Percentiles rank a stretch among this genome's conserved stretches.
Conservation (phyloP, 148 eudicot species). For the Chenopodium formosanum region DNA sequence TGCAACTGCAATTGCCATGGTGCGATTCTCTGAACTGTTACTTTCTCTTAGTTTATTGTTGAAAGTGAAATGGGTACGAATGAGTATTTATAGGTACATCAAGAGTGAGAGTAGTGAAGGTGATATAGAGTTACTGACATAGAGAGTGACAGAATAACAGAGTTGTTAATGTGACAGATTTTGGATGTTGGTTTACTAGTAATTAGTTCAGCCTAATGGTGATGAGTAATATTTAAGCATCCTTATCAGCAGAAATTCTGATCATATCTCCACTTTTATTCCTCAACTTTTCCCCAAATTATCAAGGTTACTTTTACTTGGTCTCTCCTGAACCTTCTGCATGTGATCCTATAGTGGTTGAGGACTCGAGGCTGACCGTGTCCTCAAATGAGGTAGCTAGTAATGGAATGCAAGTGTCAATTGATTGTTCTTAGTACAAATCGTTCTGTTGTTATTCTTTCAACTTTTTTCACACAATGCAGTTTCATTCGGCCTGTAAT, state of each 20-base stretch:
- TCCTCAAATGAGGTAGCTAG: neutral
- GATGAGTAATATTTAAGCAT: conserved; percentile 51
- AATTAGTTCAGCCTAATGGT: conserved; percentile 46
- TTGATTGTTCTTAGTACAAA: neutral
- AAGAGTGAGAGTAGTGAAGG: neutral
- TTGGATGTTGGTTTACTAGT: conserved; percentile 30
- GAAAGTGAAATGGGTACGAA: neutral
- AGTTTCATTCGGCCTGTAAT: neutral
- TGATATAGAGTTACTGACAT: neutral
- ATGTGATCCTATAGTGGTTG: conserved; percentile 4
- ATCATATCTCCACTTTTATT: conserved; percentile 8
- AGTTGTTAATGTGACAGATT: conserved; percentile 28
- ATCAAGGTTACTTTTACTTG: neutral
- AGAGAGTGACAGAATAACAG: conserved; percentile 21
- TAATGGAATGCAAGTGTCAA: neutral
- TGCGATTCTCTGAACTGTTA: neutral
- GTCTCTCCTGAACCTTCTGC: conserved; percentile 7
- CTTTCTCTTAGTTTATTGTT: conserved; percentile 16
- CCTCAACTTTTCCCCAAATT: neutral
- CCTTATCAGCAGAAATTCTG: conserved; percentile 16
- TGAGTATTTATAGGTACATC: conserved; percentile 33
- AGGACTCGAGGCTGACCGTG: neutral
- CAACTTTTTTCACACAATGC: neutral
- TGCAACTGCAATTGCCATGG: conserved; percentile 40
- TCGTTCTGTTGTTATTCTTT: neutral